These are phyloP conservation scores for Hordeum vulgare DNA, from an alignment of 176 grass and related monocot species.

Conservation along the genomic window DNA sequence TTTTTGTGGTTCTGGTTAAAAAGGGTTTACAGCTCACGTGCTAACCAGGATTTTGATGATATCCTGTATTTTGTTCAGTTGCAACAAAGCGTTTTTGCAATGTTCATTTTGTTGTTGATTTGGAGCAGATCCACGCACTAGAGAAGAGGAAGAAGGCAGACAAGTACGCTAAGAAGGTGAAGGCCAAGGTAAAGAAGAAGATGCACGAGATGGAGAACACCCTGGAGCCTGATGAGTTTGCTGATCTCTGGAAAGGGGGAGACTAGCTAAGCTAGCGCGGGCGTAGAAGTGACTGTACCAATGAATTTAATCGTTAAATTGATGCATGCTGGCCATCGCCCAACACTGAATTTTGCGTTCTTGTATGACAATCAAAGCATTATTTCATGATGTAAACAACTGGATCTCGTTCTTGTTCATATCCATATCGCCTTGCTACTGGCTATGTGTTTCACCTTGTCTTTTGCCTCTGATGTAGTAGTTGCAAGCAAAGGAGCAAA, in stretches of 20 bases:
- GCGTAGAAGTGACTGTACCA: not conserved
- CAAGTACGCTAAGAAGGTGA: no score
- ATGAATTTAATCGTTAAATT: not conserved
- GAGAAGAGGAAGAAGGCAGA: no score
- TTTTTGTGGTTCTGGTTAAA: not conserved
- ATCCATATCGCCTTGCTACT: not conserved
- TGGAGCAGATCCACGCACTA: no score
- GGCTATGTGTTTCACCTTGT: no score
- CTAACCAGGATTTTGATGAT: not conserved
- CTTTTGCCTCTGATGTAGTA: no score
- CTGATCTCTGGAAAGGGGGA: no score
- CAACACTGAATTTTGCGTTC: constrained; percentile 14
- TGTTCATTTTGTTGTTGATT: no score
- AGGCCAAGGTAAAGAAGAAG: no score
- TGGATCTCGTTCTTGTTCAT: not conserved
- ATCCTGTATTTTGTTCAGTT: not conserved
- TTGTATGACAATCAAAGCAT: constrained; percentile 18
- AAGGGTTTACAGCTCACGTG: not conserved
- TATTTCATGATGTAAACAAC: not conserved
- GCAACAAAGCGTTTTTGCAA: no score
- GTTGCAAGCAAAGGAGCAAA: no score
- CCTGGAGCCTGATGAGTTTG: no score
- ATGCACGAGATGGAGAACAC: no score
- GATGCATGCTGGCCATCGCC: not conserved
- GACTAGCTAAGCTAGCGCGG: not conserved